Percentiles rank a stretch among this genome's conserved stretches.
Evolutionary conservation across 2,329 filamentous ascomycete species (phyloP).

Genomic region (Periconia macrospinosa): DNA sequence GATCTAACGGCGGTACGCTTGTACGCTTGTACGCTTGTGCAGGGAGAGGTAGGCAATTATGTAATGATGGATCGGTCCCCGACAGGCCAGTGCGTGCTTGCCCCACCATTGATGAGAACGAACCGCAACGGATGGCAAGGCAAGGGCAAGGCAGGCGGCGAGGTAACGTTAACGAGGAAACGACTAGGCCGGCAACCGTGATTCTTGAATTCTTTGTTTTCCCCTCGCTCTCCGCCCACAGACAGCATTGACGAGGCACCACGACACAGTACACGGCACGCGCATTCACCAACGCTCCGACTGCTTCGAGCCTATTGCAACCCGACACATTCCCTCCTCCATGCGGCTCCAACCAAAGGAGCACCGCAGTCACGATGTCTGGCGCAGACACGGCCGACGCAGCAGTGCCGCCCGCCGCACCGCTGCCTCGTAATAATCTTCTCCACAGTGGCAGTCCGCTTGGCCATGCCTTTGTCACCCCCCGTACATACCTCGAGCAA

Average conservation of each 20-base stretch:
- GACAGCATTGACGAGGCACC: not conserved
- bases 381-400: slow-evolving; percentile 39
- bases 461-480: slow-evolving; percentile 39
- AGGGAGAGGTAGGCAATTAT: not conserved
- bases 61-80: not conserved
- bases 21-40: too few species aligned
- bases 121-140: not conserved
- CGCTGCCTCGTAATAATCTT: slow-evolving; percentile 7
- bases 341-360: slow-evolving; percentile 40
- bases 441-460: slow-evolving; percentile 29
- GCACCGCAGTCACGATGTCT: slow-evolving; percentile 42
- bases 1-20: too few species aligned
- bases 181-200: slow-evolving; percentile 1
- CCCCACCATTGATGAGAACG: not conserved
- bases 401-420: slow-evolving; percentile 18
- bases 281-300: not conserved
- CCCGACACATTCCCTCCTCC: slow-evolving; percentile 17
- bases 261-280: slow-evolving; percentile 3
- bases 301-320: not conserved
- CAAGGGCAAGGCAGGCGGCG: too few species aligned
- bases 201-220: not conserved
- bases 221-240: not conserved
- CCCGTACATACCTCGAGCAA: slow-evolving; percentile 41
- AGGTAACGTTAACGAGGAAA: slow-evolving; percentile 2
- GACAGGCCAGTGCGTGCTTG: not conserved